phyloP scores from a whole-genome alignment of 2,329 filamentous ascomycete genomes.

The Botrytis galanthina region DNA sequence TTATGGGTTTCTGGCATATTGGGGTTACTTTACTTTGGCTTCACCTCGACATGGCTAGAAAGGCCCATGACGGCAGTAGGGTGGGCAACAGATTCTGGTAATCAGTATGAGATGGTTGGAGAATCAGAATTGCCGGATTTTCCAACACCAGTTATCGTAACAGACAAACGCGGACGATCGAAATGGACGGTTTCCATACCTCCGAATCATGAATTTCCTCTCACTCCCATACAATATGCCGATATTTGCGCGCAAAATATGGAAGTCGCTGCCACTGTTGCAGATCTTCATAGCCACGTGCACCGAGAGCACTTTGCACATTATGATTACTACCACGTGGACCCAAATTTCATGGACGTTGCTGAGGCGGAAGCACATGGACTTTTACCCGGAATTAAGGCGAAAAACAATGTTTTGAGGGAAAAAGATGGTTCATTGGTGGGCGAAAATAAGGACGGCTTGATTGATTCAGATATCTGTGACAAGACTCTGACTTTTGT shows the following conservation, averaged over 20 bases:
- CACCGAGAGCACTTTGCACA: slow-evolving; percentile 46
- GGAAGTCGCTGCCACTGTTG: slow-evolving; percentile 60
- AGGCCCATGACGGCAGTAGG: slow-evolving; percentile 39
- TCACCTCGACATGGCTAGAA: slow-evolving; percentile 38
- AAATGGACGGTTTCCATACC: slow-evolving; percentile 85
- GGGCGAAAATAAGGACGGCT: slow-evolving; percentile 46
- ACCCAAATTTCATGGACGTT: slow-evolving; percentile 73
- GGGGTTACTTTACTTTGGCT: slow-evolving; percentile 51
- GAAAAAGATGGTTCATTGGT: slow-evolving; percentile 44
- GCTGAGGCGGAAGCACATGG: slow-evolving; percentile 65
- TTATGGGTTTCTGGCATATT: slow-evolving; percentile 53
- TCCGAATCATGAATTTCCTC: slow-evolving; percentile 61
- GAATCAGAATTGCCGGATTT: slow-evolving; percentile 66
- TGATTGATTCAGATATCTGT: slow-evolving; percentile 58
- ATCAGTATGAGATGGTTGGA: slow-evolving; percentile 65
- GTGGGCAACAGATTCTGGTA: slow-evolving; percentile 43
- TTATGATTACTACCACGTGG: slow-evolving; percentile 57
- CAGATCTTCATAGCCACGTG: slow-evolving; percentile 48
- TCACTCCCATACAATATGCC: slow-evolving; percentile 63
- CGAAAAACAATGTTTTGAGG: slow-evolving; percentile 29
- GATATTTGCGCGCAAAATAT: slow-evolving; percentile 67
- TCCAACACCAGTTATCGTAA: slow-evolving; percentile 69
- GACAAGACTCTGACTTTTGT: slow-evolving; percentile 72
- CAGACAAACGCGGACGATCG: slow-evolving; percentile 60
- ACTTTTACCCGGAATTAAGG: slow-evolving; percentile 50